Percentiles rank a stretch among this genome's conserved stretches.
Evolutionary conservation across 345 rosid species (phyloP).

Genomic region (Crucihimalaya himalaica): DNA sequence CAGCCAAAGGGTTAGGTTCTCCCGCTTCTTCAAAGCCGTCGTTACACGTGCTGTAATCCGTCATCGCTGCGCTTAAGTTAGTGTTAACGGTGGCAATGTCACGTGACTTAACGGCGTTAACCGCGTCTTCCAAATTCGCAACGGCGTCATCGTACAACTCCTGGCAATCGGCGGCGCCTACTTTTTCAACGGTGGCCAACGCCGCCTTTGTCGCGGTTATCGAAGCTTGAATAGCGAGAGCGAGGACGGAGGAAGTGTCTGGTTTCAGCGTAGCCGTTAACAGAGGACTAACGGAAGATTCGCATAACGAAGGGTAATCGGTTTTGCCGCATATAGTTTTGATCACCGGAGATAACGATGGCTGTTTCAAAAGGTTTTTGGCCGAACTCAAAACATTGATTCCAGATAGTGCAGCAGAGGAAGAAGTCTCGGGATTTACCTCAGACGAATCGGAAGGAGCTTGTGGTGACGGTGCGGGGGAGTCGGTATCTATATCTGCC

Average conservation of each 20-base stretch:
- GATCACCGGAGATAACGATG: slow-evolving; percentile 28
- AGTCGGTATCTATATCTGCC: not conserved
- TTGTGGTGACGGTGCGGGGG: not conserved
- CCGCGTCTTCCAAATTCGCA: slow-evolving; percentile 46
- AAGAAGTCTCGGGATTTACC: not conserved
- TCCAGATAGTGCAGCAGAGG: not conserved
- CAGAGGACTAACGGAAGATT: slow-evolving; percentile 39
- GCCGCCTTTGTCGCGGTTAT: slow-evolving; percentile 27
- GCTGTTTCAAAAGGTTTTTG: not conserved
- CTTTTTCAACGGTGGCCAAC: not conserved
- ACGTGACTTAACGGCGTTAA: slow-evolving; percentile 39
- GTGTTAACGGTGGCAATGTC: slow-evolving; percentile 48
- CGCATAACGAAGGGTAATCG: slow-evolving; percentile 45
- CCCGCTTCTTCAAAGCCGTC: slow-evolving; percentile 43
- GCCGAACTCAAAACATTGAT: not conserved
- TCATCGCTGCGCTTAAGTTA: slow-evolving; percentile 54
- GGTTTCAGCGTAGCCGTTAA: slow-evolving; percentile 13
- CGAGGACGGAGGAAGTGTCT: slow-evolving; percentile 38
- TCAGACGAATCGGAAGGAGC: not conserved
- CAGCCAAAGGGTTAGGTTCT: slow-evolving; percentile 41
- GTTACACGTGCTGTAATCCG: slow-evolving; percentile 49
- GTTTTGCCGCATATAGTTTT: slow-evolving; percentile 47
- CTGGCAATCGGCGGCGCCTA: slow-evolving; percentile 41
- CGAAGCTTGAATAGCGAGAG: slow-evolving; percentile 45
- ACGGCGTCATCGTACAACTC: slow-evolving; percentile 47